Evolutionary conservation across 495 filamentous ascomycete genomes (phyloP).

Genomic region (Penicillium paradoxum): DNA sequence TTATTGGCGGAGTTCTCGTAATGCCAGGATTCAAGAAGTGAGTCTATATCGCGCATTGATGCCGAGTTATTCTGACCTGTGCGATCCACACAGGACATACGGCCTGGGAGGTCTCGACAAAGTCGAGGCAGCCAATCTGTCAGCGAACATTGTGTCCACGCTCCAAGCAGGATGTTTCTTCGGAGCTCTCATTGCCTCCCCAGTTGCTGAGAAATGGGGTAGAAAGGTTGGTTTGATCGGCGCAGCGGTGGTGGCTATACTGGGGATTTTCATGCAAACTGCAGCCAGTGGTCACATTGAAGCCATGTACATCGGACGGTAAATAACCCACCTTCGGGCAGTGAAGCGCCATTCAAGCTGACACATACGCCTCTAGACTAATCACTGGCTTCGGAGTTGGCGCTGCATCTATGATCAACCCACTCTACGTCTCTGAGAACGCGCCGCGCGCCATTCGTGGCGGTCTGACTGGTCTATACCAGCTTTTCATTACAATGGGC

Average conservation of each 20-base stretch:
- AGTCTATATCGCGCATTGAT: slow-evolving; percentile 9
- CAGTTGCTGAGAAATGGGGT: slow-evolving; percentile 53
- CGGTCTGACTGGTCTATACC: slow-evolving; percentile 64
- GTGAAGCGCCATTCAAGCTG: background rate
- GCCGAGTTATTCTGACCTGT: background rate
- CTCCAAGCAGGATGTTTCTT: slow-evolving; percentile 67
- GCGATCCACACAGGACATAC: slow-evolving; percentile 36
- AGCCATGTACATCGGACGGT: slow-evolving; percentile 62
- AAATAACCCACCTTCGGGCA: background rate
- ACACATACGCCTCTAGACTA: slow-evolving; percentile 32
- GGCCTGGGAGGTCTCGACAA: slow-evolving; percentile 52
- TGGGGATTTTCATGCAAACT: slow-evolving; percentile 62
- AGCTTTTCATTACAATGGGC: slow-evolving; percentile 59
- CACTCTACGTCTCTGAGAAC: slow-evolving; percentile 58
- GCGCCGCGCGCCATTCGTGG: slow-evolving; percentile 69
- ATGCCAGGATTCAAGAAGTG: slow-evolving; percentile 57
- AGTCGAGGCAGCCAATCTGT: slow-evolving; percentile 35
- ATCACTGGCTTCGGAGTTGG: slow-evolving; percentile 64
- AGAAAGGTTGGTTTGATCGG: slow-evolving; percentile 49
- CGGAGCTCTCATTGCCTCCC: slow-evolving; percentile 55
- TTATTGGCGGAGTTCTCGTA: slow-evolving; percentile 65
- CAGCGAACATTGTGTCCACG: slow-evolving; percentile 53
- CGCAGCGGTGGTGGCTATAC: slow-evolving; percentile 35
- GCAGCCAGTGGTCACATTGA: slow-evolving; percentile 48
- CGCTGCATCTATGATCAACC: slow-evolving; percentile 59